Evolutionary conservation across 2,329 filamentous ascomycete genomes (phyloP).

Genomic region (Bipolaris oryzae): DNA sequence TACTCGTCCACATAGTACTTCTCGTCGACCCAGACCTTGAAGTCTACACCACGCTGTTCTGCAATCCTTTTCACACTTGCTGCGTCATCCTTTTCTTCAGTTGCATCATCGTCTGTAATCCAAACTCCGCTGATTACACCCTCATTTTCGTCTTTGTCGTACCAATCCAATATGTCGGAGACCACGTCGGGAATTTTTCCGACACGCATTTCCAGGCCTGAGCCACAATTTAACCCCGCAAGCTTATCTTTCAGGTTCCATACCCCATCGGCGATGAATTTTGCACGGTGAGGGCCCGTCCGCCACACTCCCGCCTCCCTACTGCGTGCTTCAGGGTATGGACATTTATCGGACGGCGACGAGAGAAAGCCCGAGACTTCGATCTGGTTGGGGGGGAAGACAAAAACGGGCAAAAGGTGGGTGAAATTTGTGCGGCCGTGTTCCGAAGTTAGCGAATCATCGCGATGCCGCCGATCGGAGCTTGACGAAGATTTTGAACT

Average conservation of each 20-base stretch:
- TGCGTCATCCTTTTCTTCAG: slow-evolving; percentile 72
- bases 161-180: slow-evolving; percentile 60
- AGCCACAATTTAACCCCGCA: slow-evolving; percentile 63
- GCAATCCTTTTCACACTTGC: slow-evolving; percentile 61
- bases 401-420: slow-evolving; percentile 70
- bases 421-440: slow-evolving; percentile 33
- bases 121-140: slow-evolving; percentile 68
- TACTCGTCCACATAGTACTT: slow-evolving; percentile 83
- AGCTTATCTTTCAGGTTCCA: slow-evolving; percentile 73
- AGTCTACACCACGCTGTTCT: slow-evolving; percentile 60
- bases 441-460: slow-evolving; percentile 36
- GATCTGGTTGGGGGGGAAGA: slow-evolving; percentile 72
- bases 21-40: slow-evolving; percentile 73
- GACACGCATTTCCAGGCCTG: slow-evolving; percentile 64
- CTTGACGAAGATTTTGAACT: slow-evolving; percentile 12
- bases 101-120: slow-evolving; percentile 74
- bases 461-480: slow-evolving; percentile 45
- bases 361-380: slow-evolving; percentile 76
- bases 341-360: slow-evolving; percentile 52
- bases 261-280: slow-evolving; percentile 73
- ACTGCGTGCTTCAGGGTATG: slow-evolving; percentile 72
- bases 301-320: slow-evolving; percentile 71
- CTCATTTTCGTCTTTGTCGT: slow-evolving; percentile 36
- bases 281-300: slow-evolving; percentile 73
- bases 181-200: slow-evolving; percentile 67